These are phyloP conservation scores for Neospermospora avenae DNA, from an alignment of 2,329 filamentous ascomycete genomes.

Conservation along the genomic window DNA sequence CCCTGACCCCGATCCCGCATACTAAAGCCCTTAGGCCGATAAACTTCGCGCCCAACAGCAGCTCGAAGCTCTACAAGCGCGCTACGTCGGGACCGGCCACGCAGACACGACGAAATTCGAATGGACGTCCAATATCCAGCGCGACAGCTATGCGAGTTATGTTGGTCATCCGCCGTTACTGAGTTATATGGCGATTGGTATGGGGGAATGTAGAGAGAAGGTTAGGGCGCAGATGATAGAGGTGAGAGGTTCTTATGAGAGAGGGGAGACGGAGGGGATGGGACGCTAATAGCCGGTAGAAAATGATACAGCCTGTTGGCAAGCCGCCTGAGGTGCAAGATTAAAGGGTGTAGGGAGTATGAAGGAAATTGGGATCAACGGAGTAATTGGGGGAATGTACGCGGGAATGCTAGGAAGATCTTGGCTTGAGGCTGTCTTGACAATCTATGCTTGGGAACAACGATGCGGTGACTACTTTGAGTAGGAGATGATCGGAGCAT, in stretches of 20 bases:
- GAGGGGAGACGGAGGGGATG: background rate
- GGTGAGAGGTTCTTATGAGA: conserved; percentile 39
- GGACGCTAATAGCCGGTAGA: conserved; percentile 40
- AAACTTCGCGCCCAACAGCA: conserved; percentile 97
- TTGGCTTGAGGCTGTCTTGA: too few relatives aligned
- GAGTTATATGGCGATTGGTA: conserved; percentile 83
- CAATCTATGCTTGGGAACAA: too few relatives aligned
- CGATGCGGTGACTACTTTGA: too few relatives aligned
- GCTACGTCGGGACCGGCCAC: conserved; percentile 93
- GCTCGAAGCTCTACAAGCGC: conserved; percentile 92
- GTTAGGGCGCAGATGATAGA: conserved; percentile 78
- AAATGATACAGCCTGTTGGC: conserved; percentile 67
- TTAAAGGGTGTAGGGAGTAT: conserved; percentile 23
- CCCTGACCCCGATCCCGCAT: too few relatives aligned
- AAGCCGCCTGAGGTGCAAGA: conserved; percentile 59
- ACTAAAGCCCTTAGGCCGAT: too few relatives aligned
- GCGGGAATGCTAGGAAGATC: too few relatives aligned
- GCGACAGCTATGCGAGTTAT: conserved; percentile 87
- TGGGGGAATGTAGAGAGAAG: conserved; percentile 81
- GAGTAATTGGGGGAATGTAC: background rate
- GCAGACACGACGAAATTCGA: conserved; percentile 97
- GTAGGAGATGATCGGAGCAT: too few relatives aligned
- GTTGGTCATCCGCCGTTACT: conserved; percentile 86
- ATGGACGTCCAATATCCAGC: conserved; percentile 93
- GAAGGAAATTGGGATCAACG: background rate